These are phyloP conservation scores for Cinnamomum micranthum DNA, from an alignment of 164 flowering plant species.

Conservation along the genomic window DNA sequence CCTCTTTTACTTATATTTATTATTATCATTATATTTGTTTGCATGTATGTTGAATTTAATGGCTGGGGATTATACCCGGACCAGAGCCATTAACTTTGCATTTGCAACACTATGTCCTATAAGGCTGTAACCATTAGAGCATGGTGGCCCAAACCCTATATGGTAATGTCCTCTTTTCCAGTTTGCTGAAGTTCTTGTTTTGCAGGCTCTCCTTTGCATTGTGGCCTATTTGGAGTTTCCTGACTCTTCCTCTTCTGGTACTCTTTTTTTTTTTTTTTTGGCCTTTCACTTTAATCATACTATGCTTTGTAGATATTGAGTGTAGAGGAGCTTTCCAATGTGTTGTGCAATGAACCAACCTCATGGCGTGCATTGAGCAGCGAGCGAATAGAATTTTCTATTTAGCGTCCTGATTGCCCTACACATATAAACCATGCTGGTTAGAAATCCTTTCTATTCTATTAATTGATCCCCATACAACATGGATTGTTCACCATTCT, in stretches of 20 bases:
- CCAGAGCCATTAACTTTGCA: too few species aligned
- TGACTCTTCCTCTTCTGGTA: slow-evolving; percentile 93
- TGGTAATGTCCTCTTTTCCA: not conserved
- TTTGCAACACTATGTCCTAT: too few species aligned
- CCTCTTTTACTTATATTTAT: not conserved
- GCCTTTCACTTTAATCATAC: not conserved
- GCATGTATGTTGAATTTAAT: not conserved
- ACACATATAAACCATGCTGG: not conserved
- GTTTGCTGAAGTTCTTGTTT: slow-evolving; percentile 19
- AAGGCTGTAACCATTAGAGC: not conserved
- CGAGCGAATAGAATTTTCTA: not conserved
- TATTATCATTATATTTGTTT: not conserved
- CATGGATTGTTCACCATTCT: not conserved
- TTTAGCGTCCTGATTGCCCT: not conserved
- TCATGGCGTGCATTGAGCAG: not conserved
- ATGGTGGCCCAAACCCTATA: not conserved
- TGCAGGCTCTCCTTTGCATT: slow-evolving; percentile 74
- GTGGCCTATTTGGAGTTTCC: slow-evolving; percentile 95
- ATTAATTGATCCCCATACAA: not conserved
- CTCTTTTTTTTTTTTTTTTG: too few species aligned
- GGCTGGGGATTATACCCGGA: too few species aligned
- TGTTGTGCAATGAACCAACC: not conserved
- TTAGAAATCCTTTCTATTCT: not conserved
- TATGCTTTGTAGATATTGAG: not conserved
- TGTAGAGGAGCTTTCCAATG: not conserved